Evolutionary conservation across 2,329 filamentous ascomycete species (phyloP).

Genomic region (Colletotrichum shisoi): DNA sequence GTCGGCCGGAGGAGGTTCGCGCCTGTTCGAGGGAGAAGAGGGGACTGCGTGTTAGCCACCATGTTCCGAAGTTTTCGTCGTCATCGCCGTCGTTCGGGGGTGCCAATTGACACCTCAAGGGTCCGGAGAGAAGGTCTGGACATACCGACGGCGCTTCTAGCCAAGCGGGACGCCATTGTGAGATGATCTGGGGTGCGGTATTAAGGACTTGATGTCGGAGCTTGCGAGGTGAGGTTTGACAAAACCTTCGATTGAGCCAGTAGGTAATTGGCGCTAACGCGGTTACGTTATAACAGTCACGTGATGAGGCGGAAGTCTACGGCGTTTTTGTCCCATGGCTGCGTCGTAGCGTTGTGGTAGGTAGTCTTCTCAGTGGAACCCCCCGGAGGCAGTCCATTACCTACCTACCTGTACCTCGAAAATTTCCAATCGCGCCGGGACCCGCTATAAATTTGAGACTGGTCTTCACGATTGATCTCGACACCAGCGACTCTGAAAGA

Average conservation of each 20-base stretch:
- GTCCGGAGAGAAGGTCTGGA: constrained; percentile 46
- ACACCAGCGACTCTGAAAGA: background rate
- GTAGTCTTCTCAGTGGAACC: constrained; percentile 7
- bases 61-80: constrained; percentile 20
- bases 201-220: constrained; percentile 55
- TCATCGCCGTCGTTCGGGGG: constrained; percentile 12
- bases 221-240: constrained; percentile 57
- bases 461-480: constrained; percentile 25
- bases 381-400: background rate
- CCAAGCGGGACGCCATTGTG: constrained; percentile 98
- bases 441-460: constrained; percentile 33
- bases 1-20: constrained; percentile 88
- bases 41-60: constrained; percentile 43
- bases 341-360: constrained; percentile 43
- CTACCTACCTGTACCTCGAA: constrained; percentile 11
- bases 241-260: constrained; percentile 55
- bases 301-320: constrained; percentile 45
- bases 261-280: constrained; percentile 45
- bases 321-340: constrained; percentile 20
- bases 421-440: constrained; percentile 31
- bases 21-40: constrained; percentile 61
- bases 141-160: constrained; percentile 93
- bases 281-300: constrained; percentile 50
- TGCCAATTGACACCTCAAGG: constrained; percentile 50
- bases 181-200: constrained; percentile 64